Percentiles rank a stretch among this genome's conserved stretches.
Conservation (phyloP, 441 rosid genomes). For the Adansonia grandidieri region DNA sequence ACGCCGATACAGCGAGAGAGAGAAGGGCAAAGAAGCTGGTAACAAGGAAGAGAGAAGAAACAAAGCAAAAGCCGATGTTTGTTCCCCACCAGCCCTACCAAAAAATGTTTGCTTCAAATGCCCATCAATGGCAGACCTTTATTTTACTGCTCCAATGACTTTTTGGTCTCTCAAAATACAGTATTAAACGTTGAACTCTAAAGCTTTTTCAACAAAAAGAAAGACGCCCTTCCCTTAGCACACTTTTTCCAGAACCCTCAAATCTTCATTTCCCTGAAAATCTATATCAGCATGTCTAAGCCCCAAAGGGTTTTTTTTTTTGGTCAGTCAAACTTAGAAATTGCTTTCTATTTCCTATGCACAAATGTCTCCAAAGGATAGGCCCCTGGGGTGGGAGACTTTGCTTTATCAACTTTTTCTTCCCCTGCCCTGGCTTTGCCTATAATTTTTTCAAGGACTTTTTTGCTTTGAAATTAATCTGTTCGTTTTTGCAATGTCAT, state of each 20-base stretch:
- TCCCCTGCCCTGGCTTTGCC: not conserved
- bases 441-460: not conserved
- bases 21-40: constrained; percentile 14
- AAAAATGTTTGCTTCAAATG: constrained; percentile 44
- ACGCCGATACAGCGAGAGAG: constrained; percentile 32
- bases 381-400: constrained; percentile 33
- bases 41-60: not conserved
- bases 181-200: constrained; percentile 10
- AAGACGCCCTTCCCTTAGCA: not conserved
- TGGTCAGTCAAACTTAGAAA: constrained; percentile 35
- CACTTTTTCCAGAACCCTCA: constrained; percentile 24
- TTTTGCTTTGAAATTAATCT: constrained; percentile 14
- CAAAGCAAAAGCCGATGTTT: constrained; percentile 54
- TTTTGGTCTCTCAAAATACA: constrained; percentile 30
- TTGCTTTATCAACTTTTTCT: constrained; percentile 32
- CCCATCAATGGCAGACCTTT: constrained; percentile 31
- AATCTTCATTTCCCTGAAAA: constrained; percentile 11
- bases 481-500: not conserved
- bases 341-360: constrained; percentile 30
- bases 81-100: constrained; percentile 82
- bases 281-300: constrained; percentile 35
- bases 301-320: not conserved
- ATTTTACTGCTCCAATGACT: constrained; percentile 47
- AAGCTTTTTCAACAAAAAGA: constrained; percentile 24
- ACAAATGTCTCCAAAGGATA: constrained; percentile 29